Evolutionary conservation across 1,284 basidiomycete genomes (phyloP), one percentile per base, ranked within the genome.

Genomic region (Ustilago bromivora): DNA sequence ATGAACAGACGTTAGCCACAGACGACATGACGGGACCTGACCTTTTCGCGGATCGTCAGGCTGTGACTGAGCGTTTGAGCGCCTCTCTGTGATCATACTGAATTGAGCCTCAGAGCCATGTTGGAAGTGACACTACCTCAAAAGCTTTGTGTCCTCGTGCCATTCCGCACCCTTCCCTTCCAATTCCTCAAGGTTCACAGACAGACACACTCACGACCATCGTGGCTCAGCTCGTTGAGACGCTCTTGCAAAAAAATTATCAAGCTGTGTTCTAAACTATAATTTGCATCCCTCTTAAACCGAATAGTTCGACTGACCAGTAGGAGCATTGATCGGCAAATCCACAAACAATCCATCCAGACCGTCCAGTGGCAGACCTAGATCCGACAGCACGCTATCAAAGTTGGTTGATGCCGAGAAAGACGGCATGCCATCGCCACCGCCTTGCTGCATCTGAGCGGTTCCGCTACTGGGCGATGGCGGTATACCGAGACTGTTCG

Each of bases 341-440:
- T 78, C 76, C 4, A 63, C 71, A 53, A 78, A 78, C 56, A 78
- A 59, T 0, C 67, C 76, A 56, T 78, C 76, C 49, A 78, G 32
- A 1, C 76, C 76, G 34, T 78, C 71, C 38, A 74, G 23, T 2
- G 76, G 75, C 40, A 78, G 19, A 12, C 76, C 76, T 0, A 78
- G 47, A 28, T 78, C 76, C 28, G 57, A 61, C 5, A 78, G 56
- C 2, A 78, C 76, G 31, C 55, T 73, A n/a, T 78, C 76, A 47
- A 78, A 78, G 62, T 74, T 74, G n/a, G 71, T 78, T 13, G 59
- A 52, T 7, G 71, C 59, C 12, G 34, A 35, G 28, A 68, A 57
- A 15, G 23, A 28, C 19, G 32, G 36, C 28, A 51, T 35, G n/a
- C 54, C 61, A 7, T n/a, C 51, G 13, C 35, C 53, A 32, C 28